These are phyloP conservation scores for Nannochloris sp. DNA, from an alignment of 139 green algal genomes.

Conservation along the genomic window DNA sequence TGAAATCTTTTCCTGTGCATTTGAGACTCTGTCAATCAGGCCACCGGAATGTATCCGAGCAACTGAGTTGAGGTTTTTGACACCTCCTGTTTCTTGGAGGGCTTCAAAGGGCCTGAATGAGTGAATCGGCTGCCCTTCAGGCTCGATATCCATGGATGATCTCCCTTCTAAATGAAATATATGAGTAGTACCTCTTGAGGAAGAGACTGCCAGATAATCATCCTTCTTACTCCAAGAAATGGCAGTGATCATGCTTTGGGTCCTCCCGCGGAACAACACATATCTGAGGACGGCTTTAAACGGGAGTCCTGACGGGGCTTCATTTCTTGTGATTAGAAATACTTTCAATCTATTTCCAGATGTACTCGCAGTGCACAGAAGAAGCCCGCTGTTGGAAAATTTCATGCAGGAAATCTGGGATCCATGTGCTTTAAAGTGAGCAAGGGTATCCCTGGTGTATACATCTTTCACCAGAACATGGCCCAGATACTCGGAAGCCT, in stretches of 20 bases:
- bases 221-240: not conserved
- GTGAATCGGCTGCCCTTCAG: too few relatives aligned
- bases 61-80: too few relatives aligned
- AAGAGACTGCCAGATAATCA: not conserved
- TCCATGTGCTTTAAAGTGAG: not conserved
- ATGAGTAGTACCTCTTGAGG: not conserved
- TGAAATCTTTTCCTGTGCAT: too few relatives aligned
- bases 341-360: slow-evolving; percentile 1
- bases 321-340: not conserved
- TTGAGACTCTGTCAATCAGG: too few relatives aligned
- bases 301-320: not conserved
- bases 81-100: too few relatives aligned
- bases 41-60: too few relatives aligned
- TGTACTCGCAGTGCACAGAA: not conserved
- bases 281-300: not conserved
- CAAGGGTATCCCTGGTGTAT: not conserved
- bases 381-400: not conserved
- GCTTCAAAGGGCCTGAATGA: too few relatives aligned
- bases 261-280: not conserved
- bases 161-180: not conserved
- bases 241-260: not conserved
- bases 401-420: not conserved
- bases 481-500: not conserved
- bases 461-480: not conserved
- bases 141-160: not conserved